Percentiles rank a stretch among this genome's conserved stretches.
Evolutionary conservation across 2,329 filamentous ascomycete species (phyloP).

Genomic region (Stagonosporopsis tanaceti): DNA sequence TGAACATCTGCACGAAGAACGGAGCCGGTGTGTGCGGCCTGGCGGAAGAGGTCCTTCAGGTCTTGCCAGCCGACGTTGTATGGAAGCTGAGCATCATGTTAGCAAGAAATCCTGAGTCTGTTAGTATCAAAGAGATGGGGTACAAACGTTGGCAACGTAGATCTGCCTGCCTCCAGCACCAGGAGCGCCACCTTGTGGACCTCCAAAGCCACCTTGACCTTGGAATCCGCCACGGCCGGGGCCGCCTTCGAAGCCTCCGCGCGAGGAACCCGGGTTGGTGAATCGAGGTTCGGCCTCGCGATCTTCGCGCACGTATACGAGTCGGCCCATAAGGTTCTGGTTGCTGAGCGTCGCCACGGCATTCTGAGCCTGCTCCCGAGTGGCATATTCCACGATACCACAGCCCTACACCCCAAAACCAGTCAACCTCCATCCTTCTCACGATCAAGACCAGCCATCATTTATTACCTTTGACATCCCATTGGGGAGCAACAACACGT

Average conservation of each 20-base stretch:
- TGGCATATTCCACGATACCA: conserved; percentile 99
- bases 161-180: conserved; percentile 83
- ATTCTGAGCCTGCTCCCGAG: conserved; percentile 97
- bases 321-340: conserved; percentile 97
- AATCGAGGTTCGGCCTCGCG: conserved; percentile 98
- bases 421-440: conserved; percentile 97
- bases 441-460: conserved; percentile 78
- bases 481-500: conserved; percentile 99
- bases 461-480: conserved; percentile 99
- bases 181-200: conserved; percentile 65
- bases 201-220: conserved; percentile 58
- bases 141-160: conserved; percentile 97
- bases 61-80: conserved; percentile 99
- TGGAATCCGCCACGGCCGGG: conserved; percentile 54
- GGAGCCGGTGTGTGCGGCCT: conserved; percentile 65
- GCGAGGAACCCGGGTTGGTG: conserved; percentile 70
- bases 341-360: conserved; percentile 98
- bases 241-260: conserved; percentile 59
- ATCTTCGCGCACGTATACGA: conserved; percentile 99
- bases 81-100: conserved; percentile 73
- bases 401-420: conserved; percentile 97
- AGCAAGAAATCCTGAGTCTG: conserved; percentile 42
- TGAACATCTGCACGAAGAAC: conserved; percentile 97
- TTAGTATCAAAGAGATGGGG: conserved; percentile 39
- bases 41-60: conserved; percentile 96